Conservation (phyloP, 495 filamentous ascomycete genomes). For the Neurospora sp. region DNA sequence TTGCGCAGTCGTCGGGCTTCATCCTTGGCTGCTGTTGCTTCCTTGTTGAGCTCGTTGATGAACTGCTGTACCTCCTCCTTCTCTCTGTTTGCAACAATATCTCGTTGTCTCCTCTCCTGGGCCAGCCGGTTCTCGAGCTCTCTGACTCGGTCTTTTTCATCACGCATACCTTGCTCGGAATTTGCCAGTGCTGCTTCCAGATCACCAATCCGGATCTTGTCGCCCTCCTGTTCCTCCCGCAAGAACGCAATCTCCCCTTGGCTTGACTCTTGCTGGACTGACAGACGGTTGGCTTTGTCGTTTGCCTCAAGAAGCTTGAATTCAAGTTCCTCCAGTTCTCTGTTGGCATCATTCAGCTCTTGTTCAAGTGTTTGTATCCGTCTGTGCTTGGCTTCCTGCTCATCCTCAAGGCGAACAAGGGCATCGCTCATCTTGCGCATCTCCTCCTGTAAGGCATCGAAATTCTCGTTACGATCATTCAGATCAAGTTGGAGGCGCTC, state of each 20-base stretch:
- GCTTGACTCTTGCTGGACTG: conserved; percentile 82
- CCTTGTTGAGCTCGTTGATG: conserved; percentile 75
- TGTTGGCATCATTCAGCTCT: conserved; percentile 63
- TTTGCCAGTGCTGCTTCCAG: conserved; percentile 72
- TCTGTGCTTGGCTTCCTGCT: conserved; percentile 52
- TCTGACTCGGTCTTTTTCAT: conserved; percentile 67
- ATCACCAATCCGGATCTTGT: conserved; percentile 97
- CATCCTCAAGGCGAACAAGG: conserved; percentile 77
- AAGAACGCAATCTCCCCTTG: conserved; percentile 92
- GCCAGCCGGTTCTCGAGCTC: conserved; percentile 72
- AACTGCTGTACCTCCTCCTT: conserved; percentile 70
- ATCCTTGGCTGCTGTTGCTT: conserved; percentile 73
- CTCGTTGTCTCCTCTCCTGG: conserved; percentile 74
- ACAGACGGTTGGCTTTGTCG: conserved; percentile 72
- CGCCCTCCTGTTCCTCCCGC: conserved; percentile 90
- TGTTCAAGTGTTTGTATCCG: conserved; percentile 63
- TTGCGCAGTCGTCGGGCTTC: conserved; percentile 74
- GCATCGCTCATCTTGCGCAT: conserved; percentile 84
- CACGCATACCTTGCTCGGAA: conserved; percentile 58
- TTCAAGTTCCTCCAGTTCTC: conserved; percentile 68
- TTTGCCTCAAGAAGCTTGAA: conserved; percentile 68
- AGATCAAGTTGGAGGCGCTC: conserved; percentile 60
- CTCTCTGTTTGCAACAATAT: conserved; percentile 73
- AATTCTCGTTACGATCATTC: conserved; percentile 66
- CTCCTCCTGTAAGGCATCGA: conserved; percentile 75